Conservation (phyloP, 495 filamentous ascomycete species). For the Hyaloscypha bicolor region DNA sequence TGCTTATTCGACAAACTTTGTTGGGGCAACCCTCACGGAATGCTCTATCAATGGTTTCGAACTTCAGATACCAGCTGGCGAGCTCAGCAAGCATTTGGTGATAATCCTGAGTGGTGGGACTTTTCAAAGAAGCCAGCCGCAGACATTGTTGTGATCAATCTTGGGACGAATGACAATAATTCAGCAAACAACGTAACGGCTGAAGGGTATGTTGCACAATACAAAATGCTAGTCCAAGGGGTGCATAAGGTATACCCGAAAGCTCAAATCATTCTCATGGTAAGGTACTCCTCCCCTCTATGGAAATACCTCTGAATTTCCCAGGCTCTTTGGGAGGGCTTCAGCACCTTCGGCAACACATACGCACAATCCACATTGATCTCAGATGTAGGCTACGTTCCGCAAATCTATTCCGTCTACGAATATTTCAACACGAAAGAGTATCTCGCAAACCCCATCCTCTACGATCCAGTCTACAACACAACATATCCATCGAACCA, state of each 20-base stretch:
- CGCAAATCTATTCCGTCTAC: conserved; percentile 57
- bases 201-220: conserved; percentile 54
- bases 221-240: conserved; percentile 60
- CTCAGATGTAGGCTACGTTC: conserved; percentile 42
- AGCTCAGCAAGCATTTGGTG: conserved; percentile 51
- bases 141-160: conserved; percentile 67
- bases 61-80: conserved; percentile 61
- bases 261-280: conserved; percentile 65
- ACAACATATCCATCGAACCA: conserved; percentile 39
- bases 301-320: background rate
- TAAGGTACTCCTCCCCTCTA: conserved; percentile 33
- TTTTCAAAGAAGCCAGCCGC: conserved; percentile 60
- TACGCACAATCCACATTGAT: conserved; percentile 44
- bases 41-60: conserved; percentile 68
- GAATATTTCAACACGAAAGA: conserved; percentile 55
- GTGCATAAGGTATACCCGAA: conserved; percentile 63
- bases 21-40: conserved; percentile 56
- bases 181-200: conserved; percentile 58
- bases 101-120: conserved; percentile 60
- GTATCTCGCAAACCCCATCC: conserved; percentile 44
- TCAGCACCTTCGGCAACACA: conserved; percentile 52
- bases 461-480: conserved; percentile 48
- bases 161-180: conserved; percentile 70
- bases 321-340: conserved; percentile 64
- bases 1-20: conserved; percentile 61